Evolutionary conservation across 2,329 filamentous ascomycete genomes (phyloP).

Genomic region (Eutypa lata): DNA sequence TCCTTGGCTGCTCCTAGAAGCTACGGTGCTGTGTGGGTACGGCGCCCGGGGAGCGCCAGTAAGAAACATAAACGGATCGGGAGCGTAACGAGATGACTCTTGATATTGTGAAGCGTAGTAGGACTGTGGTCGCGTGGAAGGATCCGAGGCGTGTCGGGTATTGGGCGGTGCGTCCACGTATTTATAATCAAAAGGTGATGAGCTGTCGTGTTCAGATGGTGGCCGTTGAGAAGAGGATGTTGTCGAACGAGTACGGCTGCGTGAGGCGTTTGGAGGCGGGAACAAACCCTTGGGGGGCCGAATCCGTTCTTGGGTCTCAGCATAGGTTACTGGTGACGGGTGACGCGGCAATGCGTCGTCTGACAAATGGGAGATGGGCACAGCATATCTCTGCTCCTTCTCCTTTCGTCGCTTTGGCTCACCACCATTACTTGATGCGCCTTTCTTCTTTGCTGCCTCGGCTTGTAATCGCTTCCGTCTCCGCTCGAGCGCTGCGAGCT

Average conservation of each 20-base stretch:
- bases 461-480: constrained; percentile 58
- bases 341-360: constrained; percentile 37
- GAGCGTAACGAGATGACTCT: constrained; percentile 27
- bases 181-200: constrained; percentile 44
- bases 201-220: constrained; percentile 32
- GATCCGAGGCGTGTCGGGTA: constrained; percentile 45
- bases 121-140: constrained; percentile 31
- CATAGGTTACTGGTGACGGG: constrained; percentile 35
- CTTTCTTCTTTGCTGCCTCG: constrained; percentile 33
- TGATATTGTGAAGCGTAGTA: constrained; percentile 26
- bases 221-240: constrained; percentile 37
- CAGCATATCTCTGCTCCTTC: constrained; percentile 46
- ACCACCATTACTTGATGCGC: constrained; percentile 31
- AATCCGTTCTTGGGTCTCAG: constrained; percentile 31
- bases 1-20: constrained; percentile 31
- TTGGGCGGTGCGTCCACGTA: constrained; percentile 35
- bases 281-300: constrained; percentile 51
- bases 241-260: constrained; percentile 39
- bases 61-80: constrained; percentile 54
- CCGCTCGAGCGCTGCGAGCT: constrained; percentile 76
- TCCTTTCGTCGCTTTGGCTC: constrained; percentile 37
- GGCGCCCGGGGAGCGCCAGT: constrained; percentile 40
- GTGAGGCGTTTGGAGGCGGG: constrained; percentile 41
- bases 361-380: constrained; percentile 50
- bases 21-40: constrained; percentile 29